Evolutionary conservation across 2,329 filamentous ascomycete genomes (phyloP).

Genomic region (Xylaria multiplex): DNA sequence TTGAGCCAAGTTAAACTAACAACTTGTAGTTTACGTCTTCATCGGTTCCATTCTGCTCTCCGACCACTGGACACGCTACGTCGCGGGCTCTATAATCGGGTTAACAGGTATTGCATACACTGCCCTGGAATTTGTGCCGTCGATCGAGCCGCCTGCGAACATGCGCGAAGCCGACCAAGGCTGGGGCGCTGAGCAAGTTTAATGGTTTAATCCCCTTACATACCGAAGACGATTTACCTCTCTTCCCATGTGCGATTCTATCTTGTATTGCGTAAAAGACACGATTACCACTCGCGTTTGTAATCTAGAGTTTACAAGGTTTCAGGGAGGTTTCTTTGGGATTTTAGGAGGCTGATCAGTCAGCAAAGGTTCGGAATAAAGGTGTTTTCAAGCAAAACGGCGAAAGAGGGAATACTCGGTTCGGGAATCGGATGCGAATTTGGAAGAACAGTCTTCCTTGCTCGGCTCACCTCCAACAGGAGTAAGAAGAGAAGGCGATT

Average conservation of each 20-base stretch:
- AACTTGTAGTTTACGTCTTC: slow-evolving; percentile 87
- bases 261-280: slow-evolving; percentile 28
- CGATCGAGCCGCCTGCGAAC: slow-evolving; percentile 81
- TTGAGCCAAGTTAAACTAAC: slow-evolving; percentile 15
- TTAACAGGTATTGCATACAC: slow-evolving; percentile 82
- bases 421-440: not conserved
- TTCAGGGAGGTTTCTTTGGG: slow-evolving; percentile 1
- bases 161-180: slow-evolving; percentile 81
- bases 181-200: slow-evolving; percentile 80
- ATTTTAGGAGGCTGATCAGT: not conserved
- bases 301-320: slow-evolving; percentile 6
- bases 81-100: slow-evolving; percentile 82
- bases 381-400: not conserved
- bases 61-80: slow-evolving; percentile 70
- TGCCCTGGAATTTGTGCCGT: slow-evolving; percentile 78
- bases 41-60: slow-evolving; percentile 86
- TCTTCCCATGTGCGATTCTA: slow-evolving; percentile 13
- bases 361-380: not conserved
- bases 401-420: not conserved
- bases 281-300: not conserved
- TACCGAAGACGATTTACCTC: not conserved
- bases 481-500: not conserved
- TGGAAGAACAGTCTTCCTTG: not conserved
- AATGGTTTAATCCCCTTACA: slow-evolving; percentile 3
- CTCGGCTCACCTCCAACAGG: not conserved